These are phyloP conservation scores for Hyphodiscus sp. DNA, from an alignment of 2,329 filamentous ascomycete species.

Conservation along the genomic window DNA sequence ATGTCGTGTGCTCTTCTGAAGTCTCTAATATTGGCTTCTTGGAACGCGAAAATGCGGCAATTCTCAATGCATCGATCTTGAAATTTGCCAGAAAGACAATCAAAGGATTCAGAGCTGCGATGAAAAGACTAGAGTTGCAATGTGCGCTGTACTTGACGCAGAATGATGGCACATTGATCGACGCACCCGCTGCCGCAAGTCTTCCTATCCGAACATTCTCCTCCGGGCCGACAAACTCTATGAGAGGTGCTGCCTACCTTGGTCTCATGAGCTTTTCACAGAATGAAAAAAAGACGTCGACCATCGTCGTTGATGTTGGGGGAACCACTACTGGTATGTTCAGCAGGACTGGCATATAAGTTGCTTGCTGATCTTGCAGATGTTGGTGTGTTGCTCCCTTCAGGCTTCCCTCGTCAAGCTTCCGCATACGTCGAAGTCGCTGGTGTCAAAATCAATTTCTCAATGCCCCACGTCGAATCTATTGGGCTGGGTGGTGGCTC, in stretches of 20 bases:
- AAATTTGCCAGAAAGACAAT: slow-evolving; percentile 50
- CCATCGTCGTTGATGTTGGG: slow-evolving; percentile 46
- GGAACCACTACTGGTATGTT: slow-evolving; percentile 46
- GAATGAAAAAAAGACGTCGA: slow-evolving; percentile 13
- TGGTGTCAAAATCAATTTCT: slow-evolving; percentile 51
- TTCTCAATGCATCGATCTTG: slow-evolving; percentile 56
- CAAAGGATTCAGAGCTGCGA: slow-evolving; percentile 44
- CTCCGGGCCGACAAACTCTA: slow-evolving; percentile 55
- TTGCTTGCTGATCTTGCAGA: slow-evolving; percentile 22
- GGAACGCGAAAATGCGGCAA: slow-evolving; percentile 57
- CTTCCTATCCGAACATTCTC: slow-evolving; percentile 56
- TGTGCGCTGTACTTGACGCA: slow-evolving; percentile 45
- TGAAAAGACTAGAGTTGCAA: slow-evolving; percentile 42
- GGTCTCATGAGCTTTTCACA: slow-evolving; percentile 7
- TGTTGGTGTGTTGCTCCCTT: slow-evolving; percentile 48
- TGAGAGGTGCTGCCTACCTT: slow-evolving; percentile 56
- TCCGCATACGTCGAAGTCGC: slow-evolving; percentile 49
- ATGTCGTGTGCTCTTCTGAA: slow-evolving; percentile 43
- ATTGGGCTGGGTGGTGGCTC: slow-evolving; percentile 51
- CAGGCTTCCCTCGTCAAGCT: slow-evolving; percentile 53
- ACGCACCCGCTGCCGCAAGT: slow-evolving; percentile 44
- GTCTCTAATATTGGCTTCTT: slow-evolving; percentile 41
- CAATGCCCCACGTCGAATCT: slow-evolving; percentile 47
- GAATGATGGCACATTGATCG: slow-evolving; percentile 55
- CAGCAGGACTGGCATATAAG: neutral